phyloP scores from a whole-genome alignment of 2,329 filamentous ascomycete genomes.

The Dichotomopilus funicola region DNA sequence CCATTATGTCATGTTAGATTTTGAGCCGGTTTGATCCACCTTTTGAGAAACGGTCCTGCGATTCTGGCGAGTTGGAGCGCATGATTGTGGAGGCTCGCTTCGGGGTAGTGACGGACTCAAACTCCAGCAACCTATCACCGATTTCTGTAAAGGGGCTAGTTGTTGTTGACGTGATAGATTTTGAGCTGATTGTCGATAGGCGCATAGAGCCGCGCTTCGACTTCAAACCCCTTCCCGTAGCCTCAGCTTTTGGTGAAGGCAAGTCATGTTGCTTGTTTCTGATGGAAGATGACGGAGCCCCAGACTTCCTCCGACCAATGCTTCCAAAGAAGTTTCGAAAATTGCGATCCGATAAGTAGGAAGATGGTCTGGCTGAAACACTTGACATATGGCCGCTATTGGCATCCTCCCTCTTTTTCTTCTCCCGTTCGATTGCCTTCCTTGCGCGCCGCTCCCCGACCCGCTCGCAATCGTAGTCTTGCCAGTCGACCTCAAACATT shows the following conservation, averaged over 20 bases:
- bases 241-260: background rate
- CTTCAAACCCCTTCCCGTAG: background rate
- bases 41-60: slow-evolving; percentile 28
- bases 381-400: slow-evolving; percentile 31
- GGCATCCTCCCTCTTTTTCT: slow-evolving; percentile 26
- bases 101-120: background rate
- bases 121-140: background rate
- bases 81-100: background rate
- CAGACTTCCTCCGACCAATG: slow-evolving; percentile 33
- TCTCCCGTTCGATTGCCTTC: slow-evolving; percentile 37
- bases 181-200: background rate
- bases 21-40: slow-evolving; percentile 23
- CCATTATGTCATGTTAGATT: background rate
- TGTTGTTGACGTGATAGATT: background rate
- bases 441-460: slow-evolving; percentile 47
- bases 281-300: slow-evolving; percentile 7
- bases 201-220: slow-evolving; percentile 3
- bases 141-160: background rate
- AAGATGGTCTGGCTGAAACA: slow-evolving; percentile 37
- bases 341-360: slow-evolving; percentile 35
- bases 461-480: slow-evolving; percentile 46
- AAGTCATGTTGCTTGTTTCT: slow-evolving; percentile 13
- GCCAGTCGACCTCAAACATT: slow-evolving; percentile 57
- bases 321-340: slow-evolving; percentile 40
- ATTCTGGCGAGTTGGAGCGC: slow-evolving; percentile 2